Conservation (phyloP, 164 flowering plant genomes). For the Vitis cinerea region DNA sequence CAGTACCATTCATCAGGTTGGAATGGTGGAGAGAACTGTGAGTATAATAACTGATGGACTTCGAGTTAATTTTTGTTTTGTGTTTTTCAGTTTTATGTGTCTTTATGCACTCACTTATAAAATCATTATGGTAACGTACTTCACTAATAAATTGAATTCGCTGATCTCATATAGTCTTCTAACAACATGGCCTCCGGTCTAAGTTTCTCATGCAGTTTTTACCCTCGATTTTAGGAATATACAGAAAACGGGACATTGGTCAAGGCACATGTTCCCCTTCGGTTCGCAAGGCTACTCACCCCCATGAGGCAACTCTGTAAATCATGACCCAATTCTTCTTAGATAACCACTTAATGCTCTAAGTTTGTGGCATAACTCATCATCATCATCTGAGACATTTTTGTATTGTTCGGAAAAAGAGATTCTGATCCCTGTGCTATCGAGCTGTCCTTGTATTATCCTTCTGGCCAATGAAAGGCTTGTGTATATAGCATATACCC, state of each 20-base stretch:
- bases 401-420: too few relatives aligned
- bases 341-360: not conserved
- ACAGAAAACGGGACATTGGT: conserved; percentile 76
- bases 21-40: conserved; percentile 82
- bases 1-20: conserved; percentile 79
- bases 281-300: conserved; percentile 74
- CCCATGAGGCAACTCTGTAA: conserved; percentile 81
- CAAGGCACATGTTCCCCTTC: conserved; percentile 82
- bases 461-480: too few relatives aligned
- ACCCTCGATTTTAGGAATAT: conserved; percentile 42
- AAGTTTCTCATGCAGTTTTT: conserved; percentile 3
- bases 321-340: conserved; percentile 15
- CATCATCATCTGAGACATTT: not conserved
- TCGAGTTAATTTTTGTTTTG: not conserved
- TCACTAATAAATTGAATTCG: too few relatives aligned
- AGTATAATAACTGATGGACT: conserved; percentile 27
- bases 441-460: too few relatives aligned
- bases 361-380: not conserved
- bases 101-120: too few relatives aligned
- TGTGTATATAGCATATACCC: too few relatives aligned
- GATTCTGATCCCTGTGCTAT: too few relatives aligned
- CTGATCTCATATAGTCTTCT: too few relatives aligned
- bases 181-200: too few relatives aligned
- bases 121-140: too few relatives aligned
- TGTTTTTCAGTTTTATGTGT: not conserved